Evolutionary conservation across 257 asterid species (phyloP), one percentile per base, ranked within the genome.

Genomic region (Solanum bukasovii): DNA sequence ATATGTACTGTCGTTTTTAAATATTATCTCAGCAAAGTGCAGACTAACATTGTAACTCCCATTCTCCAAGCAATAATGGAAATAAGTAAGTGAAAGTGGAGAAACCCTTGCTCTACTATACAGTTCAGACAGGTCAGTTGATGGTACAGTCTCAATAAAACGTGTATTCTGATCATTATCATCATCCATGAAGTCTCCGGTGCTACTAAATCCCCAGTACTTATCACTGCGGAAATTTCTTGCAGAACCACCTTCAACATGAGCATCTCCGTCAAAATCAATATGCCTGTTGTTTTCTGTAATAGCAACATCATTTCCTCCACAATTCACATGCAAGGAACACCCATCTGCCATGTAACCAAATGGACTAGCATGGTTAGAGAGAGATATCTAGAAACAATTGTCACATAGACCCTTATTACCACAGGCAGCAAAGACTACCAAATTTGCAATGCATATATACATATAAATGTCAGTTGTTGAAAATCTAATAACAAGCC

Each of bases 121-220:
- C 61, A 91, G 34, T 33, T 77, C 96, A 31, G 98, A 84, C 75
- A 94, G 91, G 87, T 91, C 88, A 71, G 89, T 5, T 4, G 92
- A 87, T 25, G 91, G 86, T 21, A 89, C 25, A 78, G 88, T 79
- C 68, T 73, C 92, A 87, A 90, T 81, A 31, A 88, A 79, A 88
- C 98, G 94, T 16, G 94, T 90, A 84, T 93, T 91, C 87, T 93
- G 96, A 92, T 91, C 89, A 89, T 37, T 89, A 77, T 88, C 86
- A 88, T 93, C 98, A 85, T 96, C 98, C 94, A 96, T 83, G 94
- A 96, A 96, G 91, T 95, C 98, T 21, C 99, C 98, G 3, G 96
- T 93, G 93, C 99, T 96, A 81, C 94, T 93, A 91, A 94, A 93
- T 77, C 98, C 98, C 98, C 99, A 96, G 90, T 87, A 77, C 35